Evolutionary conservation across 768 basidiomycete species (phyloP).

Genomic region (Suillus occidentalis): DNA sequence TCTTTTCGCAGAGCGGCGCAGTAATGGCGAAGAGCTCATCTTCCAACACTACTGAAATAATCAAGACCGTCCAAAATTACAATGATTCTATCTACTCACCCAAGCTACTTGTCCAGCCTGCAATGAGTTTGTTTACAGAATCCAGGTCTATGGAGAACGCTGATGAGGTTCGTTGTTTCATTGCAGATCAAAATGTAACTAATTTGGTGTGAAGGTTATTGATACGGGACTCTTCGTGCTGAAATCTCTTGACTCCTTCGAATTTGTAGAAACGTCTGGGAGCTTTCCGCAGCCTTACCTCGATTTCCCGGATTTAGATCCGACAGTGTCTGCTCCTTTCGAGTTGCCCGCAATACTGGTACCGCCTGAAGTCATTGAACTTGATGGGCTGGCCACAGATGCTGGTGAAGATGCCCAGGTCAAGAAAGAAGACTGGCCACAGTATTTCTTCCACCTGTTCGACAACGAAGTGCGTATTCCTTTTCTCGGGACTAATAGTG

Average conservation of each 20-base stretch:
- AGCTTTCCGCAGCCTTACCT: slow-evolving; percentile 69
- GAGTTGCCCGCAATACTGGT: slow-evolving; percentile 78
- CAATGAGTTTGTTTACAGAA: slow-evolving; percentile 50
- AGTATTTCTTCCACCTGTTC: slow-evolving; percentile 68
- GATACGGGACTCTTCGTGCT: slow-evolving; percentile 68
- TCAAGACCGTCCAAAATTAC: slow-evolving; percentile 70
- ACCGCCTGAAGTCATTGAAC: slow-evolving; percentile 84
- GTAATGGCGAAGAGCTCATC: slow-evolving; percentile 61
- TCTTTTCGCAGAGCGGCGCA: slow-evolving; percentile 56
- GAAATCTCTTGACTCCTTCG: slow-evolving; percentile 55
- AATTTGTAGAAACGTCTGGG: slow-evolving; percentile 55
- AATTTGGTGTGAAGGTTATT: slow-evolving; percentile 53
- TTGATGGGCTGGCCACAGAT: slow-evolving; percentile 69
- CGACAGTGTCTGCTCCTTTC: slow-evolving; percentile 47
- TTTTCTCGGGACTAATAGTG: neutral
- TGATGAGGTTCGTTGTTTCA: slow-evolving; percentile 53
- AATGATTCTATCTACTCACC: slow-evolving; percentile 57
- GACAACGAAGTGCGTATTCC: slow-evolving; percentile 48
- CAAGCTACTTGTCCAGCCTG: slow-evolving; percentile 68
- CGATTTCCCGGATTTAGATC: slow-evolving; percentile 44
- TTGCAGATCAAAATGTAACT: slow-evolving; percentile 8
- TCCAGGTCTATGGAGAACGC: slow-evolving; percentile 45
- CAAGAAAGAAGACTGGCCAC: slow-evolving; percentile 83
- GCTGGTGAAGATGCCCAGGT: slow-evolving; percentile 69
- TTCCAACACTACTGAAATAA: slow-evolving; percentile 63